A percentile compares a stretch with the other conserved stretches of the same genome.
Evolutionary conservation across 2,329 filamentous ascomycete genomes (phyloP).

Genomic region (Aspergillus brasiliensis): DNA sequence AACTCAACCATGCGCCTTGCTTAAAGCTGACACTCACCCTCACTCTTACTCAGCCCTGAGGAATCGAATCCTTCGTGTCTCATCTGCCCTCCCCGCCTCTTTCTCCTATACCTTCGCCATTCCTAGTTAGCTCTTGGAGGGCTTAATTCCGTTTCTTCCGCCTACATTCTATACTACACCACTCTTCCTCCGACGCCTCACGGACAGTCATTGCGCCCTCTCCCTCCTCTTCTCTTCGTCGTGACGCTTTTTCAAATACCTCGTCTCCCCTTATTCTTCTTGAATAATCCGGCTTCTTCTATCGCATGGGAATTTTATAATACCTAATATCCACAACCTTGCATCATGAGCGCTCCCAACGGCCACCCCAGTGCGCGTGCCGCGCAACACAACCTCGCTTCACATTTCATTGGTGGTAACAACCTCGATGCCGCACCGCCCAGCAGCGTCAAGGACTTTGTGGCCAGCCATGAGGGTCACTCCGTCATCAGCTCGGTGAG

Average conservation of each 20-base stretch:
- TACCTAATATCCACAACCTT: conserved; percentile 27
- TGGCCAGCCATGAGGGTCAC: conserved; percentile 84
- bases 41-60: conserved; percentile 3
- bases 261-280: neutral
- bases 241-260: neutral
- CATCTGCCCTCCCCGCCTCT: neutral
- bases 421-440: conserved; percentile 77
- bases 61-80: conserved; percentile 2
- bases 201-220: conserved; percentile 1
- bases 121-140: conserved; percentile 2
- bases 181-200: neutral
- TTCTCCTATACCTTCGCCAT: neutral
- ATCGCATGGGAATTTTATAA: conserved; percentile 28
- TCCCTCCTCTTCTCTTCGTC: conserved; percentile 10
- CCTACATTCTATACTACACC: conserved; percentile 1
- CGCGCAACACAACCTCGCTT: conserved; percentile 77
- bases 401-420: conserved; percentile 98
- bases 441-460: conserved; percentile 94
- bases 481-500: conserved; percentile 97
- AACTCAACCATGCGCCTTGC: neutral
- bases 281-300: conserved; percentile 16
- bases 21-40: conserved; percentile 4
- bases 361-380: conserved; percentile 64
- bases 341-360: conserved; percentile 46
- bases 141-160: neutral